phyloP scores from a whole-genome alignment of 176 grass and related monocot genomes.

The Raddia distichophylla region DNA sequence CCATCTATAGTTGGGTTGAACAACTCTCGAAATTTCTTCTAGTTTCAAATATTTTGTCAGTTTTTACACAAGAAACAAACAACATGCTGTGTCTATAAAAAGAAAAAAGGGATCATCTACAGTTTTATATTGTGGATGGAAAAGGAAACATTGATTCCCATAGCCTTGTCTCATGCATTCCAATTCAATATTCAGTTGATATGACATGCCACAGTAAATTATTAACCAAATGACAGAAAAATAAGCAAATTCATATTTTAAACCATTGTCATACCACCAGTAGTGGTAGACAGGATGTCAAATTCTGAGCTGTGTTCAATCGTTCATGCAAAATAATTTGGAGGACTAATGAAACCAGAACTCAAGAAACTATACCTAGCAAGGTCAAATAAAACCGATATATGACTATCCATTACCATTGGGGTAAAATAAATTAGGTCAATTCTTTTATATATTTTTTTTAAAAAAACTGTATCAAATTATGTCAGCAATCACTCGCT shows the following conservation, averaged over 20 bases:
- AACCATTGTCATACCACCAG: background rate
- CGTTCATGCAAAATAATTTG: background rate
- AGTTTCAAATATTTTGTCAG: background rate
- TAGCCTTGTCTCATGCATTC: background rate
- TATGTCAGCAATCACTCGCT: background rate
- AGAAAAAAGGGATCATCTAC: background rate
- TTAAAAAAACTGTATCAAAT: conserved; percentile 22
- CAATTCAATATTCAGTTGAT: background rate
- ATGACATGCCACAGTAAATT: conserved; percentile 10
- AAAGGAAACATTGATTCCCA: background rate
- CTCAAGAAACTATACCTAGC: background rate
- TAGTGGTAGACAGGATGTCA: background rate
- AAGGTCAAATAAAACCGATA: background rate
- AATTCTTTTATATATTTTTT: conserved; percentile 18
- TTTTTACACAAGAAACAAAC: background rate
- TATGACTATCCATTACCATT: background rate
- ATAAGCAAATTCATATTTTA: background rate
- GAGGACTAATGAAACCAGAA: conserved; percentile 6
- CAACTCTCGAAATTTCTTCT: background rate
- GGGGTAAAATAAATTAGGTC: conserved; percentile 17
- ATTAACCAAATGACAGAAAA: background rate
- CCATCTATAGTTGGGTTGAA: too few relatives aligned
- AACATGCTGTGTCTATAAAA: background rate
- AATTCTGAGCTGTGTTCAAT: background rate
- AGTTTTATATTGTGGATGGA: background rate